Conservation (phyloP, 176 grass and related monocot species). For the Aegilops longissima region DNA sequence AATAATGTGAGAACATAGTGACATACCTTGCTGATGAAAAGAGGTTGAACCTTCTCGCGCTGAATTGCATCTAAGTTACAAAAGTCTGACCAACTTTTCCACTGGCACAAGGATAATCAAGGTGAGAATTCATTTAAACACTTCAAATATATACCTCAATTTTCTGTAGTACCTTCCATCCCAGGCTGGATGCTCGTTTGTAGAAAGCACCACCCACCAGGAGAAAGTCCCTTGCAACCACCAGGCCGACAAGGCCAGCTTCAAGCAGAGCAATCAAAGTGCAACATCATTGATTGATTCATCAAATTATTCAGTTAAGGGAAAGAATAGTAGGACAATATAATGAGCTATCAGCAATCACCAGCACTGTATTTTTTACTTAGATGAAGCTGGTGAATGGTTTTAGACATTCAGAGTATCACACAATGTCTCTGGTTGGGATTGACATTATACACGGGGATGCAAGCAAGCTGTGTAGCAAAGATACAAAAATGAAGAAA, state of each 20-base stretch:
- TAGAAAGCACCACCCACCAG: conserved; percentile 89
- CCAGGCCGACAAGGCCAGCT: conserved; percentile 85
- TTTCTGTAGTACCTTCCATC: conserved; percentile 71
- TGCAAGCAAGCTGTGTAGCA: not conserved
- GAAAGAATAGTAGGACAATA: not conserved
- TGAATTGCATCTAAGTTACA: conserved; percentile 70
- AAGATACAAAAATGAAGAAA: conserved; percentile 2
- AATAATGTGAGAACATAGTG: conserved; percentile 22
- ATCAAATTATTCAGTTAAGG: not conserved
- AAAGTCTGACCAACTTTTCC: conserved; percentile 90
- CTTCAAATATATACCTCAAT: not conserved
- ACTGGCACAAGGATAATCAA: conserved; percentile 45
- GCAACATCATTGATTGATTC: conserved; percentile 30
- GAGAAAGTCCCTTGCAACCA: conserved; percentile 75
- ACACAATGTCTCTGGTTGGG: not conserved
- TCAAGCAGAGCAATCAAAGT: conserved; percentile 26
- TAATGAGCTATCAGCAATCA: not conserved
- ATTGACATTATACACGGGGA: not conserved
- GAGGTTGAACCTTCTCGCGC: conserved; percentile 75
- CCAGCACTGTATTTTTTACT: not conserved
- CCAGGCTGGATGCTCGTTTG: conserved; percentile 76
- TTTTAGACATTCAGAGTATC: not conserved
- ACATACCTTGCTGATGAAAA: conserved; percentile 94
- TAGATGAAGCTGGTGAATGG: conserved; percentile 1
- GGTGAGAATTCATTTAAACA: conserved; percentile 12